Evolutionary conservation across 257 asterid species (phyloP).

Genomic region (Leptodermis oblonga): DNA sequence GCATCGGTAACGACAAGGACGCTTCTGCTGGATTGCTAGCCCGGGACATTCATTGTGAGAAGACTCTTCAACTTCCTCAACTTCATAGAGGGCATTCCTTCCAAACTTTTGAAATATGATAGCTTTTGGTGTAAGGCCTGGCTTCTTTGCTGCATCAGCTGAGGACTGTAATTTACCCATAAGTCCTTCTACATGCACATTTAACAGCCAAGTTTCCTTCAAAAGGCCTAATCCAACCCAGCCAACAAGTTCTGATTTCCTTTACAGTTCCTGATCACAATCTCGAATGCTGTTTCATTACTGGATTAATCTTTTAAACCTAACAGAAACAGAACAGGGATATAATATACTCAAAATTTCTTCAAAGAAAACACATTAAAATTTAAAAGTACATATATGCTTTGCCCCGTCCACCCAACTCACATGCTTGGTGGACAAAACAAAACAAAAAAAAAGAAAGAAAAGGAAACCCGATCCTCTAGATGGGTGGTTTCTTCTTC

Average conservation of each 20-base stretch:
- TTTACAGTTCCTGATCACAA: background rate
- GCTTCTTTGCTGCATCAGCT: conserved; percentile 41
- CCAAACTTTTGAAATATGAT: conserved; percentile 75
- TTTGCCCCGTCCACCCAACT: background rate
- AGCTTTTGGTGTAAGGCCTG: conserved; percentile 71
- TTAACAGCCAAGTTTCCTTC: background rate
- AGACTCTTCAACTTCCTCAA: conserved; percentile 69
- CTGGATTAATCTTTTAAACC: background rate
- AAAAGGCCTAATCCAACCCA: background rate
- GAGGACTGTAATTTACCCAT: conserved; percentile 37
- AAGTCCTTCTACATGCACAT: conserved; percentile 20
- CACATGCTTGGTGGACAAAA: background rate
- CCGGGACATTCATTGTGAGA: conserved; percentile 62
- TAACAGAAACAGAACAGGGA: background rate
- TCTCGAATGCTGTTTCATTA: background rate
- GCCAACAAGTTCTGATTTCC: conserved; percentile 4
- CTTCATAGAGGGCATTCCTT: conserved; percentile 56
- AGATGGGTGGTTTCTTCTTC: background rate
- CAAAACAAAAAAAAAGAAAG: too few species aligned
- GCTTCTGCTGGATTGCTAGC: conserved; percentile 56
- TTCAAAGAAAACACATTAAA: background rate
- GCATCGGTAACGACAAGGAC: conserved; percentile 71
- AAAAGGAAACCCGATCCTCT: background rate
- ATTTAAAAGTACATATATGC: background rate
- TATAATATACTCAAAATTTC: background rate